Base-by-base conservation (phyloP, 176 grass and related monocot genomes). In the Bolboschoenus planiculmis region DNA sequence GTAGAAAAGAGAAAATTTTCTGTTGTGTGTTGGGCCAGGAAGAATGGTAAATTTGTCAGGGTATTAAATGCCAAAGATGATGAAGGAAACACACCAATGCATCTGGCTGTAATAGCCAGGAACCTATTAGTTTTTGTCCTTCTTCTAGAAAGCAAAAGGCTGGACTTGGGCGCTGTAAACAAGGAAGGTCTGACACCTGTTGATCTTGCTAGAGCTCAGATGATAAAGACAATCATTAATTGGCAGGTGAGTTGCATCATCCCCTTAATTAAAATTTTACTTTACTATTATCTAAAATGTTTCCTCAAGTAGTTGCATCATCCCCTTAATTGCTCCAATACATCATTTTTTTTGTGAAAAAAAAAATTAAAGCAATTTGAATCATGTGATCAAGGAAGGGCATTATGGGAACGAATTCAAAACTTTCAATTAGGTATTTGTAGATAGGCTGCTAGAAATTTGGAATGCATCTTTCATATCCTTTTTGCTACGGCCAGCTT, bases 71-170 rank as follows among this genome's bases (percentile, higher is more conserved):
- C 81, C 0, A 74, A 11, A 0, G 84, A 91, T 26, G 10, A 3
- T 8, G 29, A 89, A 23, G 90, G 87, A 46, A 84, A 91, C 20
- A 91, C 90, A 0, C 46, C 87, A 0, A 55, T 91, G 0, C 87
- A 91, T 86, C 56, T 91, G 1, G 84, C 84, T 26, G 87, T 56
- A 14, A 42, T 56, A 55, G 0, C 21, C 3, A 63, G 44, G 9
- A 0, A 4, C 9, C 46, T 64, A 15, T 0, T 3, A 6, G 80
- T 80, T 42, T 40, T 86, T 6, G 23, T 14, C 56, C 76, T 42
- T 3, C 59, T 91, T 0, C 6, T 91, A 35, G 70, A 31, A 40
- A 39, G 43, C 81, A 67, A 83, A 31, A 68, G 24, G 23, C 8
- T 83, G 15, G 3, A 55, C 21, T 10, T 36, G 3, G 51, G 40